Conservation (phyloP, 768 basidiomycete genomes). For the Mycena pura region DNA sequence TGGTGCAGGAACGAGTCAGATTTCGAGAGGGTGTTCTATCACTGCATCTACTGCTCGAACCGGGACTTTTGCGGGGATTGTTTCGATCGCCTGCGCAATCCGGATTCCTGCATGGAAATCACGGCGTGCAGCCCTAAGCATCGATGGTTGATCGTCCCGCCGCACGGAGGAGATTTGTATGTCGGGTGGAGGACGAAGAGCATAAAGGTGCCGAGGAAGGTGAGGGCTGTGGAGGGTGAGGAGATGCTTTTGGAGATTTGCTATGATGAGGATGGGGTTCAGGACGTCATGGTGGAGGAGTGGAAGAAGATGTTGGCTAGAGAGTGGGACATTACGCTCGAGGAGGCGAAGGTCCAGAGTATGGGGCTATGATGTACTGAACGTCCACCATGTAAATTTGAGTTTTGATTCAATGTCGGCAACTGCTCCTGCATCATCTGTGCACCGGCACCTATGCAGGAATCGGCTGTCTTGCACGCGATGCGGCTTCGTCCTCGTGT, state of each 20-base stretch:
- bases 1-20: background rate
- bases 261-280: background rate
- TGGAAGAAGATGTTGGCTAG: background rate
- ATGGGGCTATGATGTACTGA: too few relatives aligned
- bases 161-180: background rate
- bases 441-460: too few relatives aligned
- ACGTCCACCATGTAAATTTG: too few relatives aligned
- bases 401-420: too few relatives aligned
- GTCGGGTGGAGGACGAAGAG: background rate
- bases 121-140: background rate
- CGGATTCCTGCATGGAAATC: background rate
- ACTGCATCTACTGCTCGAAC: slow-evolving; percentile 1
- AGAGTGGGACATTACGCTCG: background rate
- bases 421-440: too few relatives aligned
- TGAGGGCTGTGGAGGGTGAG: background rate
- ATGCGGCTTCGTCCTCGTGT: too few relatives aligned
- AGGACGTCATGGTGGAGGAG: background rate
- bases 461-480: too few relatives aligned
- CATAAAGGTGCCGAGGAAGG: background rate
- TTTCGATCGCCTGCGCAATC: background rate
- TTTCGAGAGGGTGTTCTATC: background rate
- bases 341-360: background rate
- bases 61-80: background rate
- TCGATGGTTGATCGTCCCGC: background rate
- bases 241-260: background rate